Evolutionary conservation across 2,329 filamentous ascomycete species (phyloP), one percentile per base, ranked within the genome.

Genomic region (Periconia macrospinosa): DNA sequence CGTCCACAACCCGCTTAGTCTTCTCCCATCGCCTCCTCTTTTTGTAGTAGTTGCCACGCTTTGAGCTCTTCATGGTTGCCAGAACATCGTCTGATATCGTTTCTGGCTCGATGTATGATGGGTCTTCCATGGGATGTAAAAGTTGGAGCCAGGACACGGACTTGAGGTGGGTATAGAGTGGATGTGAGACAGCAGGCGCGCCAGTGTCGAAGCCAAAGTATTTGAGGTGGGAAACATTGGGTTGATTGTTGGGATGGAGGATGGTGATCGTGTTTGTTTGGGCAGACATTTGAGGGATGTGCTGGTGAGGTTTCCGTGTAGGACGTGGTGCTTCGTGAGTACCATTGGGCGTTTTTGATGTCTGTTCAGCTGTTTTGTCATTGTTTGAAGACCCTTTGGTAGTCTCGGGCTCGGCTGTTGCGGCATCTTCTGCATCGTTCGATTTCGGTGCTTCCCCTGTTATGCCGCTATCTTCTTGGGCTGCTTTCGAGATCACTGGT

Each of bases 111-210:
- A 83, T 81, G 74, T 96, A 96, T 3, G 88, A 85, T 1, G 83
- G 81, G 72, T 97, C 94, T 30, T 85, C 78, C 35, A 84, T 77
- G 0, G 94, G 94, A 20, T 89, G 82, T 15, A 97, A 78, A 6
- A 99, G 84, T 74, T 97, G 93, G 2, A 99, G 83, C 92, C 93
- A 99, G 27, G 91, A 93, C 30, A 97, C 79, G 6, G 88, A 85
- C 65, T 93, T 88, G 48, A 99, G 84, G 69, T 94, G 88, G 15
- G 84, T 87, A 72, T 88, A 83, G 11, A 99, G 84, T 0, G 94
- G 93, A 69, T 97, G 94, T 0, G 78, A 73, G 20, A 85, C 79
- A 14, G 83, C 50, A 65, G 80, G 83, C 59, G 81, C 82, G 42
- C 87, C 83, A 61, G 82, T 78, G 74, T 96, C 91, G 76, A 87